Base-by-base conservation (phyloP, 2,329 filamentous ascomycete species). In the Botrytis elliptica region DNA sequence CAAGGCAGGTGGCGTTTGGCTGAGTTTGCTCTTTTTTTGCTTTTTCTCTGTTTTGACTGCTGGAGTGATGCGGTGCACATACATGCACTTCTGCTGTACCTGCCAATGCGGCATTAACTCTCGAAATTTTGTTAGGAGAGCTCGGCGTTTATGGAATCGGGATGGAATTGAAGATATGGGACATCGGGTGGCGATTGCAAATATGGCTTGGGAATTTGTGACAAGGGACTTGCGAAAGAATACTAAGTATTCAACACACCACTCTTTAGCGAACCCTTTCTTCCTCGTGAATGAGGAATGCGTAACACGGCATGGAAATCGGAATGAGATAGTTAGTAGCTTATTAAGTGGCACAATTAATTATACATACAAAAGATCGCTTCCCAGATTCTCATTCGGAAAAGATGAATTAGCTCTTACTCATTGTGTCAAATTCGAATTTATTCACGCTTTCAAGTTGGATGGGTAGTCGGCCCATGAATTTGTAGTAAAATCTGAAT, bases 341-440 rank as follows among this genome's bases (percentile, higher is more conserved):
- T 65, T 68, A 68, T 57, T 57, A 18, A 68, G 16, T 49, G 38
- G 55, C 38, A 9, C 36, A 68, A 68, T 68, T 57, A 68, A 68
- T 68, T 33, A 25, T 16, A 42, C 8, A 57, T 40, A 40, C 22
- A 40, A 57, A 57, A 57, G 52, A 29, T 57, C 3, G 52, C 52
- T 57, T 57, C 18, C 52, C 8, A 3, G 0, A 4, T 57, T 57
- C n/a, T 57, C 8, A 1, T 57, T 57, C 6, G n/a, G 8, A 29
- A 16, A 57, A 18, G n/a, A 33, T 29, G n/a, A 57, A 29, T 29
- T 8, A 18, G 52, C 52, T n/a, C 14, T 55, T 29, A 8, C 5
- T 29, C n/a, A 57, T 29, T 57, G 3, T 29, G 14, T 57, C 52
- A 18, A 16, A 16, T 1, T 57, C 52, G 14, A 18, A 57, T 57